Conservation (phyloP, 208 protist species). For the Borovskyia barvae region DNA sequence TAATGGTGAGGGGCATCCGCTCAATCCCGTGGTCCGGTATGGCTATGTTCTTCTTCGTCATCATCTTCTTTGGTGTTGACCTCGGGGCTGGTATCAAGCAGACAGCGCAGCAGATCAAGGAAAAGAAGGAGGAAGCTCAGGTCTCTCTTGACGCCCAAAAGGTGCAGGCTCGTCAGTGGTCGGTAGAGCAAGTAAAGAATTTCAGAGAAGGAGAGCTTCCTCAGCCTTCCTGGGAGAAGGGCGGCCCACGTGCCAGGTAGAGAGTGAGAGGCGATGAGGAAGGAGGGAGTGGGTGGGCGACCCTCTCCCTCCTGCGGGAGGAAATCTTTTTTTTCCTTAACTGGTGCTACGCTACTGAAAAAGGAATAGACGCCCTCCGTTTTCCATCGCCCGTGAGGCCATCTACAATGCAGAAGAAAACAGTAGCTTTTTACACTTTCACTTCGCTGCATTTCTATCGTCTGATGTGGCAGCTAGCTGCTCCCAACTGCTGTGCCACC, state of each 20-base stretch:
- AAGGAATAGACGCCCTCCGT: too few species aligned
- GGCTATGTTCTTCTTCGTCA: conserved; percentile 79
- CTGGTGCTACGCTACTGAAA: too few species aligned
- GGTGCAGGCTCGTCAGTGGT: conserved; percentile 75
- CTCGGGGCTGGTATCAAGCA: conserved; percentile 76
- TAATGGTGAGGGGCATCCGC: conserved; percentile 42
- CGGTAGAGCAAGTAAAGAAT: conserved; percentile 77
- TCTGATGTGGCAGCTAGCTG: too few species aligned
- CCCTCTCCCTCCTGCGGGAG: too few species aligned
- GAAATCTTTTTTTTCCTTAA: too few species aligned
- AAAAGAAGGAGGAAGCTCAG: conserved; percentile 79
- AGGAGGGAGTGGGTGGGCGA: neutral
- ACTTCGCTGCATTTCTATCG: too few species aligned
- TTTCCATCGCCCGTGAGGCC: too few species aligned
- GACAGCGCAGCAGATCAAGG: conserved; percentile 60
- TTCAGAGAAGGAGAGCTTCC: conserved; percentile 58
- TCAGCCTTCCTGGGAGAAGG: conserved; percentile 70
- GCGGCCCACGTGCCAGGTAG: conserved; percentile 42
- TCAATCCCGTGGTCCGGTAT: conserved; percentile 78
- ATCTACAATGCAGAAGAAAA: too few species aligned
- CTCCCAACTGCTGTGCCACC: too few species aligned
- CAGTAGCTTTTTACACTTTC: too few species aligned
- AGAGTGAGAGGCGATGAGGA: neutral
- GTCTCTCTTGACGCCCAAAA: conserved; percentile 56
- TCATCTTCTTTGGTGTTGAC: conserved; percentile 86